phyloP scores from a whole-genome alignment of 1,139 yeast genomes.

The Trichomonascaceae sp. region DNA sequence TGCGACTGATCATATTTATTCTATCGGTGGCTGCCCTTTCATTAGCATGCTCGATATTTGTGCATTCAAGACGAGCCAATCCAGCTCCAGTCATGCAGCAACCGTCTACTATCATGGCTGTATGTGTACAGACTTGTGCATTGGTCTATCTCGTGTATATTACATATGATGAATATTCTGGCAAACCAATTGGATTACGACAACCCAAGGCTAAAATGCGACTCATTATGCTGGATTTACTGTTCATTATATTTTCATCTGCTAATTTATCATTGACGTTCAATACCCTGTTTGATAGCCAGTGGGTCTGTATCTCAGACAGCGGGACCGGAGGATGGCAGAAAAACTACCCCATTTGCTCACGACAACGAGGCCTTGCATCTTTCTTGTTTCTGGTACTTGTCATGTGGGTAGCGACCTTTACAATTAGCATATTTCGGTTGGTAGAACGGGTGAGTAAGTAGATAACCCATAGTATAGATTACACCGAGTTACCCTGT shows the following conservation, averaged over 20 bases:
- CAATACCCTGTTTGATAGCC: conserved; percentile 69
- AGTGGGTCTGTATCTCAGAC: conserved; percentile 62
- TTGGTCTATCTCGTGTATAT: conserved; percentile 71
- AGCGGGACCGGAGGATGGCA: conserved; percentile 16
- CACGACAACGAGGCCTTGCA: conserved; percentile 73
- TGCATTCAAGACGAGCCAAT: conserved; percentile 28
- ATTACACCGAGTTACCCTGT: too few species aligned
- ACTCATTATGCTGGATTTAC: conserved; percentile 66
- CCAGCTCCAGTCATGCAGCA: conserved; percentile 59
- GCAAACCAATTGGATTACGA: conserved; percentile 85
- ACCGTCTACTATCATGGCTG: conserved; percentile 89
- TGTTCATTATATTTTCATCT: conserved; percentile 87
- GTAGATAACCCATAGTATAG: not conserved
- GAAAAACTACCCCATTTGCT: conserved; percentile 47
- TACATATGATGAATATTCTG: conserved; percentile 84
- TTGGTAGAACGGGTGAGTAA: conserved; percentile 64
- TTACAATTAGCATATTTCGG: conserved; percentile 73
- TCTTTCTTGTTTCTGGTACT: conserved; percentile 71
- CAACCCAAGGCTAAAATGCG: conserved; percentile 78
- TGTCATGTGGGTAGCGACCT: conserved; percentile 78
- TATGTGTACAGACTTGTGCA: conserved; percentile 76
- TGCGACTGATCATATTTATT: conserved; percentile 62
- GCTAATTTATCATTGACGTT: conserved; percentile 84
- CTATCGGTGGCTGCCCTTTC: conserved; percentile 28
- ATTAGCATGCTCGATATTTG: conserved; percentile 25